Conservation (phyloP, 176 grass and related monocot genomes). For the Zizania latifolia region DNA sequence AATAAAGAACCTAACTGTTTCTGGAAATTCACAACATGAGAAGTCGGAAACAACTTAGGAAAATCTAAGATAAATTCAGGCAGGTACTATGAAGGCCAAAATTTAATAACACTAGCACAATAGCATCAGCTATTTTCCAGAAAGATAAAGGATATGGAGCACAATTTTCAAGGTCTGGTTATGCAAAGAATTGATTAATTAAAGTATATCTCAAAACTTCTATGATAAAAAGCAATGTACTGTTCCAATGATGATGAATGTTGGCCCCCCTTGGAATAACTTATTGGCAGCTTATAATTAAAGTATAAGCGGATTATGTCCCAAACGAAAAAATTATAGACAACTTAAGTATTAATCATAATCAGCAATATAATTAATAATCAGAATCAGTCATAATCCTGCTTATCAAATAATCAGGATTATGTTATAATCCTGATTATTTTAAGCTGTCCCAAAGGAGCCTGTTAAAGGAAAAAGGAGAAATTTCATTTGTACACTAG, state of each 20-base stretch:
- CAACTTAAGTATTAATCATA: too few relatives aligned
- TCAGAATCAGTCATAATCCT: too few relatives aligned
- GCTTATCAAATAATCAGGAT: too few relatives aligned
- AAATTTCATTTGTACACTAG: slow-evolving; percentile 4
- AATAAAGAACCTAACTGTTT: slow-evolving; percentile 1
- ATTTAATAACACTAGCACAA: not conserved
- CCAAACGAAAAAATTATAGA: too few relatives aligned
- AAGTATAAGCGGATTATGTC: too few relatives aligned
- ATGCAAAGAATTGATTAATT: not conserved
- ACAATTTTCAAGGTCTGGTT: not conserved
- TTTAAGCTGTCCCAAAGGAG: too few relatives aligned
- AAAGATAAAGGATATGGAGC: slow-evolving; percentile 1
- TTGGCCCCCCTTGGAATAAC: too few relatives aligned
- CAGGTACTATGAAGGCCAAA: not conserved
- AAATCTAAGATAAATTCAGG: not conserved
- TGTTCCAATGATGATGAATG: slow-evolving; percentile 10
- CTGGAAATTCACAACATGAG: slow-evolving; percentile 5
- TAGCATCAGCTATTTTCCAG: not conserved
- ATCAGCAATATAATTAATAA: too few relatives aligned
- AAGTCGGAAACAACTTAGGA: not conserved
- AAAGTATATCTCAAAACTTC: not conserved
- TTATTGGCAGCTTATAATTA: too few relatives aligned
- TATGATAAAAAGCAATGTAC: not conserved
- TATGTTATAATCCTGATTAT: too few relatives aligned
- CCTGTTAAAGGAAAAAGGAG: slow-evolving; percentile 8